Evolutionary conservation across 208 protist genomes (phyloP), one percentile per base, ranked within the genome.

Genomic region (Trypanosomatidae sp.): DNA sequence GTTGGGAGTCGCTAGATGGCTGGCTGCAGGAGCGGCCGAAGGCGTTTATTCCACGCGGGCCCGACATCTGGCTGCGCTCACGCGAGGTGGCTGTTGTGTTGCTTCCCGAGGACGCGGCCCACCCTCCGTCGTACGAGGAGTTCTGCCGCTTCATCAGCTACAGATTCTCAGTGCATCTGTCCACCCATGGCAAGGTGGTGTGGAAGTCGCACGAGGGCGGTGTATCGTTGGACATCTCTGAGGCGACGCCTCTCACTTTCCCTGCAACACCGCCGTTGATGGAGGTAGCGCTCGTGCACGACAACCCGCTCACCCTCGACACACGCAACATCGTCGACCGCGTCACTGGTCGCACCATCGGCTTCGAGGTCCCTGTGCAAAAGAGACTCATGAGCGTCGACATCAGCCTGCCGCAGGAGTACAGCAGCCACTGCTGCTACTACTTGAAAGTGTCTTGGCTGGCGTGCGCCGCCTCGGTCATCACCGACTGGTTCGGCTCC

Each of bases 91-190:
- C 86, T 47, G 76, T 97, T 13, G 88, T 84, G 36, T 66, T 97
- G 79, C 80, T 97, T 43, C 90, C 88, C 13, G 84, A 88, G 46
- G 69, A 87, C 53, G 62, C 83, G 17, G 58, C 73, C 30, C 49
- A 80, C 69, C 82, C 82, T 62, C 77, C 85, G 53, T 76, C 86
- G 8, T 95, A 89, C 70, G 74, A 77, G 30, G 80, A 87, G 53
- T 95, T 95, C 77, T 53, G 79, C 46, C 71, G 80, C 62, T 92
- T 96, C 59, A 91, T 96, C 68, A 76, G 74, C 68, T 85, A 87
- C 72, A 81, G 87, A 49, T 91, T 93, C 74, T 91, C 84, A 65
- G 73, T 74, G 2, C 70, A 91, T 60, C 81, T 96, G 9, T 82
- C 80, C 8, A 82, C 74, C 22, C 77, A 74, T 12, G 81, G 71